Conservation (phyloP, 345 rosid species). For the Eucalyptus brandiana region DNA sequence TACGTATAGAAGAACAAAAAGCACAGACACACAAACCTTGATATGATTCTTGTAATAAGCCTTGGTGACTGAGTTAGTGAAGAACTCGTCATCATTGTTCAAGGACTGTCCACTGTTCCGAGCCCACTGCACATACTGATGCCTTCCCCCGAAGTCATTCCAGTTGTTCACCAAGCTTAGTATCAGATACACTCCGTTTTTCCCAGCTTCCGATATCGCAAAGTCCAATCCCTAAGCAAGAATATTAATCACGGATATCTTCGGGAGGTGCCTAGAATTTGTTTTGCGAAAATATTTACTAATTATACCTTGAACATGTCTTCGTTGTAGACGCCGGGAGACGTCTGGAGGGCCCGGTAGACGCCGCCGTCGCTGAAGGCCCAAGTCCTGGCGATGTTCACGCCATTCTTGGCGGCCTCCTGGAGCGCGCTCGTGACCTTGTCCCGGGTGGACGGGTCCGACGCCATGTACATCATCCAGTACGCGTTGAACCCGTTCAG, state of each 20-base stretch:
- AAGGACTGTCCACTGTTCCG: conserved; percentile 17
- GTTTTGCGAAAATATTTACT: not conserved
- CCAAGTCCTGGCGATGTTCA: conserved; percentile 77
- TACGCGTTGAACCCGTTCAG: conserved; percentile 81
- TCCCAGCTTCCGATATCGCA: conserved; percentile 57
- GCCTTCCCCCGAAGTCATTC: conserved; percentile 50
- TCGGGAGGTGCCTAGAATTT: not conserved
- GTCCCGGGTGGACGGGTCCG: conserved; percentile 36
- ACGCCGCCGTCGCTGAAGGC: conserved; percentile 58
- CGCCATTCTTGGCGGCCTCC: conserved; percentile 44
- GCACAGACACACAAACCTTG: conserved; percentile 16
- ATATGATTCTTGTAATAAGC: conserved; percentile 54
- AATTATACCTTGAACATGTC: conserved; percentile 42
- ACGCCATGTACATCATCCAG: conserved; percentile 61
- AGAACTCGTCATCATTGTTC: conserved; percentile 47
- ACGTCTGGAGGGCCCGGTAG: conserved; percentile 42
- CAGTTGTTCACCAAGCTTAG: conserved; percentile 64
- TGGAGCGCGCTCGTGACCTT: conserved; percentile 38
- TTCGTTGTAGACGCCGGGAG: conserved; percentile 63
- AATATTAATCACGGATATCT: not conserved
- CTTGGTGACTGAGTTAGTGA: conserved; percentile 31
- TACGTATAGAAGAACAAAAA: not conserved
- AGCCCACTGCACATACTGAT: conserved; percentile 64
- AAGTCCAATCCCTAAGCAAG: conserved; percentile 52
- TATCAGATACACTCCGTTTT: conserved; percentile 29